These are phyloP conservation scores for Flaveria sonorensis DNA, from an alignment of 129 eudicot genomes.

Conservation along the genomic window DNA sequence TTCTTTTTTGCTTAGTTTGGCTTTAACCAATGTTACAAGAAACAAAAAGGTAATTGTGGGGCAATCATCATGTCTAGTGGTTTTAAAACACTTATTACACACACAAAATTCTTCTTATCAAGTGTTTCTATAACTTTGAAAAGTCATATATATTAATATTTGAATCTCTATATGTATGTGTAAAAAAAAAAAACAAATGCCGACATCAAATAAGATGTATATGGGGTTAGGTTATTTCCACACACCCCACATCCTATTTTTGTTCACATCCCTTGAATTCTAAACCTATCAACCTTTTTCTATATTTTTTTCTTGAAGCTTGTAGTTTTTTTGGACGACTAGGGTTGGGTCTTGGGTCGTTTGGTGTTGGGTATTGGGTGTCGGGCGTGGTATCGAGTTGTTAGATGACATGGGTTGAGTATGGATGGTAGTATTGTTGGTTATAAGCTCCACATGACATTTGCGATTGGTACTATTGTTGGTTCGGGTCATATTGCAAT, in stretches of 20 bases:
- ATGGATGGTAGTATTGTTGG: too few relatives aligned
- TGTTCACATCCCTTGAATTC: not conserved
- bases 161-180: not conserved
- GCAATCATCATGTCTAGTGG: slow-evolving; percentile 30
- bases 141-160: not conserved
- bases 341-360: too few relatives aligned
- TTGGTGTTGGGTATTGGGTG: too few relatives aligned
- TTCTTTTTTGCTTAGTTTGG: slow-evolving; percentile 25
- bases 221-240: slow-evolving; percentile 3
- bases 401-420: too few relatives aligned
- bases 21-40: slow-evolving; percentile 19
- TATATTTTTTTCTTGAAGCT: not conserved
- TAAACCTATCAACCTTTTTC: not conserved
- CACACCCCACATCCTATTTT: not conserved
- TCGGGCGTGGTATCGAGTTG: too few relatives aligned
- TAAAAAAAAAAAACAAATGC: not conserved
- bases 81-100: slow-evolving; percentile 21
- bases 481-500: too few relatives aligned
- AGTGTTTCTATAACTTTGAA: slow-evolving; percentile 8
- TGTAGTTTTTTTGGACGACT: not conserved
- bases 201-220: not conserved
- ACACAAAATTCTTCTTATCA: slow-evolving; percentile 9
- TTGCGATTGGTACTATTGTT: too few relatives aligned
- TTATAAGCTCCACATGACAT: too few relatives aligned
- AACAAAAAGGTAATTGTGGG: slow-evolving; percentile 22